phyloP scores from a whole-genome alignment of 1,284 basidiomycete species.

The Papiliotrema laurentii region DNA sequence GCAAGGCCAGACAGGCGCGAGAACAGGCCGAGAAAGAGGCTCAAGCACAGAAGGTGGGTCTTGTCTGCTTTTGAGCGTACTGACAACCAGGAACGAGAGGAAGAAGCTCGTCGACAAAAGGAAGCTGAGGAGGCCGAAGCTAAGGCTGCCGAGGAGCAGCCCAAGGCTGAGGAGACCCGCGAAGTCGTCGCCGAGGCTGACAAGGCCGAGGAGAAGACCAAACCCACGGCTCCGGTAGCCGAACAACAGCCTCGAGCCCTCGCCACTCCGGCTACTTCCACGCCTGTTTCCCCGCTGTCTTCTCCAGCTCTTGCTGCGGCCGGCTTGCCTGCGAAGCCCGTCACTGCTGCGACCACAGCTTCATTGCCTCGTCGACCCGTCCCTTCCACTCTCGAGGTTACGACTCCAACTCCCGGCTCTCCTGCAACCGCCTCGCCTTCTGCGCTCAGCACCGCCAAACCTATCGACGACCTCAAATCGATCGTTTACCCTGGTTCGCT shows the following conservation, averaged over 20 bases:
- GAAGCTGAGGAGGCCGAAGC: neutral
- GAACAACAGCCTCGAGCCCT: slow-evolving; percentile 30
- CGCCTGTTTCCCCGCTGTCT: slow-evolving; percentile 31
- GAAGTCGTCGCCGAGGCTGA: too few species aligned
- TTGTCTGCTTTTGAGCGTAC: slow-evolving; percentile 26
- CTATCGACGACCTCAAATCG: slow-evolving; percentile 75
- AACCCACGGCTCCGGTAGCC: slow-evolving; percentile 1
- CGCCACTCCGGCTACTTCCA: slow-evolving; percentile 28
- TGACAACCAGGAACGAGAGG: slow-evolving; percentile 23
- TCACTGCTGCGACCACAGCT: slow-evolving; percentile 29
- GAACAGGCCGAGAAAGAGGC: slow-evolving; percentile 42
- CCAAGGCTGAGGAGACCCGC: neutral
- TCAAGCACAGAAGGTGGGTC: slow-evolving; percentile 42
- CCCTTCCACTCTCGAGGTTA: slow-evolving; percentile 69
- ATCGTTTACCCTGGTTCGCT: slow-evolving; percentile 81
- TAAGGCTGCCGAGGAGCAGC: neutral
- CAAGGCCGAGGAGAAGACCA: slow-evolving; percentile 11
- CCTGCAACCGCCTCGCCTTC: slow-evolving; percentile 54
- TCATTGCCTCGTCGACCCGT: slow-evolving; percentile 35
- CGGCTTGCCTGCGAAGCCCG: slow-evolving; percentile 46
- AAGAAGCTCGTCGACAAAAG: slow-evolving; percentile 11
- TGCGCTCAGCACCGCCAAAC: slow-evolving; percentile 67
- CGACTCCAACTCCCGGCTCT: slow-evolving; percentile 6
- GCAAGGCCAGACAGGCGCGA: slow-evolving; percentile 34
- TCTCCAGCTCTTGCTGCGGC: slow-evolving; percentile 41